Base-by-base conservation (phyloP, 352 stramenopile species). In the Phytophthora chlamydospora region DNA sequence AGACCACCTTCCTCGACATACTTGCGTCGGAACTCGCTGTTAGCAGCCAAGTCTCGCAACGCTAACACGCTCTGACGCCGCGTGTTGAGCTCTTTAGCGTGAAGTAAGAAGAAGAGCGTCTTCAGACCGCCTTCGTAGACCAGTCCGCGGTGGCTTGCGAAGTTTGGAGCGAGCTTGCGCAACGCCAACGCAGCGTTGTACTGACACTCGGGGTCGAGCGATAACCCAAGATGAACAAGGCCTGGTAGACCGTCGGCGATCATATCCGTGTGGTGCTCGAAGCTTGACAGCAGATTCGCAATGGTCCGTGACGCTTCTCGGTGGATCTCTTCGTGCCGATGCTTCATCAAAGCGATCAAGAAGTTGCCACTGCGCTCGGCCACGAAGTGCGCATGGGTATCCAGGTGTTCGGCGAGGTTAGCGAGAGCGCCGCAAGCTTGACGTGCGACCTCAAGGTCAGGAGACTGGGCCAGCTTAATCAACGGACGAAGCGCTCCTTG, bases 141-240 rank as follows among this genome's bases (percentile, higher is more conserved):
- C 49, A 97, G 76, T 6, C 82, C 75, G 5, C 76, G 64, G 57
- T 99, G 96, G 43, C 92, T 97, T 7, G 79, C 76, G 42, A 94
- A 82, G 63, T 98, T 98, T 6, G 92, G 88, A 10, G 88, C 87
- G 9, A 99, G 79, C 71, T 99, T 99, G 8, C 96, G 91, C 54
- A 99, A 91, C 12, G 85, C 88, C n/a, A 98, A 68, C 4, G 95
- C 89, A 2, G 93, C 88, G 66, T 98, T 96, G 67, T 98, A 99
- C 68, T 97, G 90, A 57, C 95, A 98, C 71, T 99, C 94, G 14
- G 78, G 49, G 57, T 98, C 96, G 21, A 92, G 68, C 38, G 79
- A 95, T 7, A 94, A 67, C 6, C 89, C 93, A n/a, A 99, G 76
- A 51, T 88, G 78, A 38, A 98, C 87, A 12, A 99, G 78, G 1